A percentile compares a stretch with the other conserved stretches of the same genome.
These are phyloP conservation scores for Colletotrichum tanaceti DNA, from an alignment of 2,329 filamentous ascomycete species.

Conservation along the genomic window DNA sequence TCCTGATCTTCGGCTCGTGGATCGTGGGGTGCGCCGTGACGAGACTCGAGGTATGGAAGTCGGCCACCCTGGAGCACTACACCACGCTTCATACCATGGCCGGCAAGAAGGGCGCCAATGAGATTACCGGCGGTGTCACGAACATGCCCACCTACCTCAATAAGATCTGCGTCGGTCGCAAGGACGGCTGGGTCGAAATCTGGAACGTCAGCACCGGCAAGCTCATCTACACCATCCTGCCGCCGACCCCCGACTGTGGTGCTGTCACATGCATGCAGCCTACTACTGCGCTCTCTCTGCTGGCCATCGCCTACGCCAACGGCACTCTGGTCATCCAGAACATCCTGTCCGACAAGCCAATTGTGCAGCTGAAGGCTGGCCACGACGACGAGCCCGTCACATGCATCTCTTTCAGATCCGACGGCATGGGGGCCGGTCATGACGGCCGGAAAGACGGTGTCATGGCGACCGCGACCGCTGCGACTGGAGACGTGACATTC, in stretches of 20 bases:
- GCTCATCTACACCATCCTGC: slow-evolving; percentile 88
- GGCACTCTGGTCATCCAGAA: slow-evolving; percentile 86
- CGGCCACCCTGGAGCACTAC: slow-evolving; percentile 85
- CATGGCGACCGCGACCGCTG: slow-evolving; percentile 87
- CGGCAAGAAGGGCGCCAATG: slow-evolving; percentile 67
- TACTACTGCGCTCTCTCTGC: slow-evolving; percentile 82
- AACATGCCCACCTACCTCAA: slow-evolving; percentile 96
- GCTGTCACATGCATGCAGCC: slow-evolving; percentile 89
- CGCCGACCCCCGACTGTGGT: slow-evolving; percentile 77
- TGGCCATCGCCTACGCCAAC: slow-evolving; percentile 87
- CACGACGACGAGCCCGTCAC: slow-evolving; percentile 75
- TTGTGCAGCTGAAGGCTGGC: slow-evolving; percentile 76
- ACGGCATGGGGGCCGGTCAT: slow-evolving; percentile 87
- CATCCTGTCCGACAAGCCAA: slow-evolving; percentile 78
- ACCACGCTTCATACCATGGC: slow-evolving; percentile 78
- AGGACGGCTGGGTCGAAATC: slow-evolving; percentile 91
- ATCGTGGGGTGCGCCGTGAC: slow-evolving; percentile 82
- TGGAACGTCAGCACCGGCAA: slow-evolving; percentile 97
- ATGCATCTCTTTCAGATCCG: slow-evolving; percentile 89
- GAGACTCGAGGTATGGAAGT: slow-evolving; percentile 90
- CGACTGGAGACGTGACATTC: slow-evolving; percentile 89
- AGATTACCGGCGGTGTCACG: slow-evolving; percentile 81
- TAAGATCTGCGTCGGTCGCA: slow-evolving; percentile 90
- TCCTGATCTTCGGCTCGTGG: slow-evolving; percentile 91
- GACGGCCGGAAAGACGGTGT: slow-evolving; percentile 88